A percentile compares a stretch with the other conserved stretches of the same genome.
Evolutionary conservation across 2,329 filamentous ascomycete genomes (phyloP).

Genomic region (Paramyrothecium sp.): DNA sequence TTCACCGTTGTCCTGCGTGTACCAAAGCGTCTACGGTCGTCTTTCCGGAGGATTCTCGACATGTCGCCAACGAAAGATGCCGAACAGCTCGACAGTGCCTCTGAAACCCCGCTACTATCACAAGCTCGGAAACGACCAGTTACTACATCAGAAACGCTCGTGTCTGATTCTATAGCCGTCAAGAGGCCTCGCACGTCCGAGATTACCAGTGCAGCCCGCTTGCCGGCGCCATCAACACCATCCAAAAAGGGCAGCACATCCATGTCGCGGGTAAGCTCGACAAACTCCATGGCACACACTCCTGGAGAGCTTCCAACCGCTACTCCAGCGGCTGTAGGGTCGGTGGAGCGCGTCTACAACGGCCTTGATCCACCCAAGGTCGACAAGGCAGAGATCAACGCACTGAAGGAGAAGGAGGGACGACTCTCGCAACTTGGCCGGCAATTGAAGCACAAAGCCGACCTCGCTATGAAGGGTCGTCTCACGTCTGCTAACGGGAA

Average conservation of each 20-base stretch:
- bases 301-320: conserved; percentile 42
- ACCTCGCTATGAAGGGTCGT: conserved; percentile 35
- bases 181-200: conserved; percentile 46
- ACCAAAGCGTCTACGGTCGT: conserved; percentile 43
- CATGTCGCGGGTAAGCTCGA: conserved; percentile 55
- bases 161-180: conserved; percentile 32
- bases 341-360: conserved; percentile 25
- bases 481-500: conserved; percentile 18
- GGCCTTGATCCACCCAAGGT: conserved; percentile 26
- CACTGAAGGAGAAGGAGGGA: conserved; percentile 32
- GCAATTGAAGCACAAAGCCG: conserved; percentile 54
- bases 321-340: conserved; percentile 23
- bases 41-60: conserved; percentile 45
- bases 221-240: conserved; percentile 47
- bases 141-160: conserved; percentile 27
- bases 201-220: conserved; percentile 26
- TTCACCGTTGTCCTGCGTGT: conserved; percentile 47
- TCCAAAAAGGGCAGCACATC: conserved; percentile 46
- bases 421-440: conserved; percentile 41
- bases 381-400: conserved; percentile 20
- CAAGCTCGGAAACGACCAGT: conserved; percentile 50
- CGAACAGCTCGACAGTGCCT: conserved; percentile 29
- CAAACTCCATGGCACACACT: conserved; percentile 50
- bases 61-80: conserved; percentile 39
- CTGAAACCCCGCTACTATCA: conserved; percentile 32